phyloP scores from a whole-genome alignment of 2,329 filamentous ascomycete species.

The Penicillium freii region DNA sequence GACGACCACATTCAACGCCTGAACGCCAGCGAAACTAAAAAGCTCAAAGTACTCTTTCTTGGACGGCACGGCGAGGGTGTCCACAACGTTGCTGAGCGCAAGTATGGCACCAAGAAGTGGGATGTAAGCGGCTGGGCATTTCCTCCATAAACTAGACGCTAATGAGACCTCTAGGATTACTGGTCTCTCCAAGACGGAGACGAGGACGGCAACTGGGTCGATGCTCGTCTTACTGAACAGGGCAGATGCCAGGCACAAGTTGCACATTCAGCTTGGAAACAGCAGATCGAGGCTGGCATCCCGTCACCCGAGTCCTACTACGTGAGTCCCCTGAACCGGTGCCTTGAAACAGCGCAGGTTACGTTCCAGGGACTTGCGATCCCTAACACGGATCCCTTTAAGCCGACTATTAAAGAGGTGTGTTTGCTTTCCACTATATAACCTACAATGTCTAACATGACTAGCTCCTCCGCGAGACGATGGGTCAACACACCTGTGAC shows the following conservation, averaged over 20 bases:
- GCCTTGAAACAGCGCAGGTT: slow-evolving; percentile 55
- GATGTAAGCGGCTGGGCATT: slow-evolving; percentile 45
- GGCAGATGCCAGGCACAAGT: slow-evolving; percentile 53
- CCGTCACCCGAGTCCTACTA: slow-evolving; percentile 57
- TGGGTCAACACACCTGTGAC: slow-evolving; percentile 63
- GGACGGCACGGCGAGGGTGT: slow-evolving; percentile 61
- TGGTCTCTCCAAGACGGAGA: slow-evolving; percentile 61
- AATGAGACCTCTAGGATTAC: slow-evolving; percentile 45
- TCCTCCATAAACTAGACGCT: neutral
- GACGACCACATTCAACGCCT: slow-evolving; percentile 47
- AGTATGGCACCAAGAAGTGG: slow-evolving; percentile 60
- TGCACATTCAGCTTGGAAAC: slow-evolving; percentile 49
- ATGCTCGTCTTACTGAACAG: slow-evolving; percentile 55
- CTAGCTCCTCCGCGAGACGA: slow-evolving; percentile 55
- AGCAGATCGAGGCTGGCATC: slow-evolving; percentile 49
- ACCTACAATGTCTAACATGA: neutral
- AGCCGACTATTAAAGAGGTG: slow-evolving; percentile 58
- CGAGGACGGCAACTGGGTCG: slow-evolving; percentile 54
- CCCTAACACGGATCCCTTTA: slow-evolving; percentile 48
- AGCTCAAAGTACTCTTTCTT: slow-evolving; percentile 58
- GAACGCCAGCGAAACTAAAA: slow-evolving; percentile 41
- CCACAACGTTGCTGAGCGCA: slow-evolving; percentile 60
- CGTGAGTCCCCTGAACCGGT: slow-evolving; percentile 58
- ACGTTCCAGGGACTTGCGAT: slow-evolving; percentile 53
- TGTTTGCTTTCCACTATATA: neutral